These are phyloP conservation scores for Flaveria robusta DNA, from an alignment of 129 eudicot species.

Conservation along the genomic window DNA sequence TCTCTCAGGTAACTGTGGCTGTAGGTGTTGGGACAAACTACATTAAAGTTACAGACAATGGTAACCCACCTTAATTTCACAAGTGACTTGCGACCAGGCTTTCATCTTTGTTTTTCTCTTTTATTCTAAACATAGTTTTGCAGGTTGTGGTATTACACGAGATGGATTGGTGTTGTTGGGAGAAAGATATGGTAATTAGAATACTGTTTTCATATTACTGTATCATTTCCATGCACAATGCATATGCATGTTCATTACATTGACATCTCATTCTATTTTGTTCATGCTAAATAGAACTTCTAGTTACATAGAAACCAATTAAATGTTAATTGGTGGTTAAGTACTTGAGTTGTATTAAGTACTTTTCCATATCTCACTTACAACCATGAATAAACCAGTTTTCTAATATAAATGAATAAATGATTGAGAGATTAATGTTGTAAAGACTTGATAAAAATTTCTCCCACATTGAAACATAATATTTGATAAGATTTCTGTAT, in stretches of 20 bases:
- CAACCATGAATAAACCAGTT: constrained; percentile 5
- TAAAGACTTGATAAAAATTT: neutral
- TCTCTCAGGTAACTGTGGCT: constrained; percentile 63
- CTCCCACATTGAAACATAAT: neutral
- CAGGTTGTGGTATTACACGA: constrained; percentile 87
- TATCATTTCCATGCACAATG: constrained; percentile 8
- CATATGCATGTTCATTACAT: constrained; percentile 25
- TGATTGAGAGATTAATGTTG: neutral
- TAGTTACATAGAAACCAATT: neutral
- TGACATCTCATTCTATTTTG: neutral
- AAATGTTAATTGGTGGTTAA: constrained; percentile 18
- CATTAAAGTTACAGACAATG: constrained; percentile 82
- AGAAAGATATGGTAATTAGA: constrained; percentile 74
- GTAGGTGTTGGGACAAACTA: constrained; percentile 65
- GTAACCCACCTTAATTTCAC: constrained; percentile 36
- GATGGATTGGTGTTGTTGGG: constrained; percentile 87
- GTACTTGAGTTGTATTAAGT: neutral
- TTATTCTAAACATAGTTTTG: constrained; percentile 26
- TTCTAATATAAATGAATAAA: neutral
- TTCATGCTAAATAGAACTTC: neutral
- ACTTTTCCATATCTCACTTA: neutral
- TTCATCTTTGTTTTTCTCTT: constrained; percentile 1
- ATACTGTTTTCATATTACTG: neutral
- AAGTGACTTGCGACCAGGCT: constrained; percentile 16
- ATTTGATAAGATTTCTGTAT: neutral